Evolutionary conservation across 2,329 filamentous ascomycete genomes (phyloP).

Genomic region (Aspergillus chevalieri): DNA sequence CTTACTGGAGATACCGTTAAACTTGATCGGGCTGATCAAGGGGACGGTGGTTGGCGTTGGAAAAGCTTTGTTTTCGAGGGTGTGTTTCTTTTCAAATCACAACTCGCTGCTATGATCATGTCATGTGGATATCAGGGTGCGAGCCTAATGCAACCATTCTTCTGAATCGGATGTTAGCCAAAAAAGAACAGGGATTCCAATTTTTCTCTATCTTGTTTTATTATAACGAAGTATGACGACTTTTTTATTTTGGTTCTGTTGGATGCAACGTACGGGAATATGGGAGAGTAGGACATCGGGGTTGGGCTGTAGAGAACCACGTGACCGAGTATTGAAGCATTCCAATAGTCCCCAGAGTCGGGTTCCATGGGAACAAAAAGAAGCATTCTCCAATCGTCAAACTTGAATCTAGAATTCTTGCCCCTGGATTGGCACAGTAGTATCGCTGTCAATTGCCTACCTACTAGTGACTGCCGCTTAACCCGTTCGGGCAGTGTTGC

Average conservation of each 20-base stretch:
- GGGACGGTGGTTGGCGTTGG: constrained; percentile 24
- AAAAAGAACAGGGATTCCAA: constrained; percentile 15
- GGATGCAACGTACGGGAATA: background rate
- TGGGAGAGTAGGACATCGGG: no score
- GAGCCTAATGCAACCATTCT: constrained; percentile 33
- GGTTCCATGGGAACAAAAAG: no score
- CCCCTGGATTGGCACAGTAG: no score
- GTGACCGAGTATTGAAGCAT: no score
- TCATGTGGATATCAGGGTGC: constrained; percentile 21
- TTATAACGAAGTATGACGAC: constrained; percentile 35
- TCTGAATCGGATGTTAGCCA: constrained; percentile 33
- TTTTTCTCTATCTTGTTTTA: constrained; percentile 26
- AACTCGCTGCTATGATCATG: constrained; percentile 24
- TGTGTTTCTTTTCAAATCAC: constrained; percentile 29
- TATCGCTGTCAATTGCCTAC: no score
- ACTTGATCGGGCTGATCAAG: constrained; percentile 20
- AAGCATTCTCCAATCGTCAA: no score
- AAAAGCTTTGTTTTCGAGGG: constrained; percentile 25
- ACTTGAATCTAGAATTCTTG: no score
- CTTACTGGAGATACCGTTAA: constrained; percentile 94
- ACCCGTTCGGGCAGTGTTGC: background rate
- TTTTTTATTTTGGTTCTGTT: constrained; percentile 6
- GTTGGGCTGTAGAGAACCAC: no score
- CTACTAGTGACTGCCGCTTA: background rate
- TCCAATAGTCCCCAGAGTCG: no score